Percentiles rank a stretch among this genome's conserved stretches.
These are phyloP conservation scores for Amanita fuliginea DNA, from an alignment of 768 basidiomycete genomes.

Conservation along the genomic window DNA sequence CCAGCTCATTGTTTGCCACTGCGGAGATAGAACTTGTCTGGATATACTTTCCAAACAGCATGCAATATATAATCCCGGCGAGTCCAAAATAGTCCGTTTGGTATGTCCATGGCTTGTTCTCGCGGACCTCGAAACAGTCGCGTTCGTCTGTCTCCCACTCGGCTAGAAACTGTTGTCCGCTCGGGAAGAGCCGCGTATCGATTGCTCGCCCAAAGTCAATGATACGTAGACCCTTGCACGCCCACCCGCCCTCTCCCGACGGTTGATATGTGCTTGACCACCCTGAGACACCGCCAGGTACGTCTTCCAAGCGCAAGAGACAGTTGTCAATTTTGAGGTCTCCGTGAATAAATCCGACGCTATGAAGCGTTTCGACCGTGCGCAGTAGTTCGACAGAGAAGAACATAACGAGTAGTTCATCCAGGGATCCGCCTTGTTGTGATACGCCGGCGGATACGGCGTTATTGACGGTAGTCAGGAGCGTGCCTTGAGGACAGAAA, in stretches of 20 bases:
- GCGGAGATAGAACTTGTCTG: conserved; percentile 49
- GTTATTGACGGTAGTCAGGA: conserved; percentile 86
- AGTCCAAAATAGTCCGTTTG: conserved; percentile 97
- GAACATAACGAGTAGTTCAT: conserved; percentile 91
- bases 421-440: conserved; percentile 72
- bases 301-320: conserved; percentile 81
- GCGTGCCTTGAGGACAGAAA: conserved; percentile 81
- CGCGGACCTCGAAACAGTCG: conserved; percentile 88
- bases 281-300: conserved; percentile 53
- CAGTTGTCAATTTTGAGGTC: conserved; percentile 99
- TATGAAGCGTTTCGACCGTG: conserved; percentile 73
- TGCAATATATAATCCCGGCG: conserved; percentile 87
- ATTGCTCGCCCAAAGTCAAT: conserved; percentile 98
- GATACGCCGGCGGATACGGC: conserved; percentile 66
- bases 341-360: conserved; percentile 84
- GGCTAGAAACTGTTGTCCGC: conserved; percentile 67
- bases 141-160: conserved; percentile 86
- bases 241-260: conserved; percentile 77
- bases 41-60: conserved; percentile 96
- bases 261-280: conserved; percentile 76
- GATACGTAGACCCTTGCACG: conserved; percentile 75
- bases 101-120: conserved; percentile 81
- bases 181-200: conserved; percentile 74
- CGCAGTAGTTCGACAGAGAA: conserved; percentile 87
- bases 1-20: conserved; percentile 16